Conservation (phyloP, 306 rosid genomes). For the Cucurbita argyrosperma region DNA sequence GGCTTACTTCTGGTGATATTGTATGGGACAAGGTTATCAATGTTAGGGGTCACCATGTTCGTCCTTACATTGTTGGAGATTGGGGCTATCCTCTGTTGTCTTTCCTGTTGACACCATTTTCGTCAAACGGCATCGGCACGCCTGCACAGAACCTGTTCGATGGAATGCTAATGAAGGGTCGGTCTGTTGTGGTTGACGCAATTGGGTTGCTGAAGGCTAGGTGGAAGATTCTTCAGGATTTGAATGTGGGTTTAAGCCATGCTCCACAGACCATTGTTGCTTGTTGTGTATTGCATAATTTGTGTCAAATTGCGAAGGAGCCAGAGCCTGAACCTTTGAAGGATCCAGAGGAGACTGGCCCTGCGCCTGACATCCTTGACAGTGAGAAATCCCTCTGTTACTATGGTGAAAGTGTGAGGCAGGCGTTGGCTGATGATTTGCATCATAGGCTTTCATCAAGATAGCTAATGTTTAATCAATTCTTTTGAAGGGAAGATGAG, state of each 20-base stretch:
- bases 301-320: slow-evolving; percentile 89
- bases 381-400: slow-evolving; percentile 51
- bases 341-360: slow-evolving; percentile 72
- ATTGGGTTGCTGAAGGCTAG: slow-evolving; percentile 80
- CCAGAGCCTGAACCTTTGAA: slow-evolving; percentile 83
- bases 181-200: slow-evolving; percentile 74
- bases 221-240: slow-evolving; percentile 80
- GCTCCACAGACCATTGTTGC: slow-evolving; percentile 86
- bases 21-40: slow-evolving; percentile 63
- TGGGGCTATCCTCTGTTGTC: slow-evolving; percentile 78
- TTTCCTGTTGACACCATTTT: slow-evolving; percentile 59
- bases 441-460: slow-evolving; percentile 83
- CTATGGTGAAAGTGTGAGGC: slow-evolving; percentile 78
- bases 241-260: slow-evolving; percentile 70
- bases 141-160: slow-evolving; percentile 81
- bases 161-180: slow-evolving; percentile 91
- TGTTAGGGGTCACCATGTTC: slow-evolving; percentile 46
- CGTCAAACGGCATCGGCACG: slow-evolving; percentile 49
- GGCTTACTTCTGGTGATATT: slow-evolving; percentile 53
- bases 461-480: slow-evolving; percentile 11
- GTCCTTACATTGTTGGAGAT: slow-evolving; percentile 85
- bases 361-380: slow-evolving; percentile 50
- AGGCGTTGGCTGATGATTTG: slow-evolving; percentile 77
- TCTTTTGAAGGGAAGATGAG: background rate
- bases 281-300: slow-evolving; percentile 79